Conservation (phyloP, 140 eudicot species). For the Bidens hawaiensis region DNA sequence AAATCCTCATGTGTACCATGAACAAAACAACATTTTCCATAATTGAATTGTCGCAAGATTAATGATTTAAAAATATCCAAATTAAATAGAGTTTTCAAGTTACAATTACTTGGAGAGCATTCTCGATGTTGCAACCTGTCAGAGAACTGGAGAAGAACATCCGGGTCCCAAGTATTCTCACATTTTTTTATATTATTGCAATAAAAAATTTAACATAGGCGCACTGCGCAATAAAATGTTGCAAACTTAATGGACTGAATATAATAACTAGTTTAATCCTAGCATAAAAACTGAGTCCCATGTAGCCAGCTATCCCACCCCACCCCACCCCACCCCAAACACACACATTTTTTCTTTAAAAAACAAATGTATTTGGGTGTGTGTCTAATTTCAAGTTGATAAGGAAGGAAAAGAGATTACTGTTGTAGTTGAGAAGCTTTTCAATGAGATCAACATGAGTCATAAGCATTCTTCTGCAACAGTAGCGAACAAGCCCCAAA, state of each 20-base stretch:
- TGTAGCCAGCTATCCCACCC: too few relatives aligned
- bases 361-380: background rate
- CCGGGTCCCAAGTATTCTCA: background rate
- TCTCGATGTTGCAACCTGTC: background rate
- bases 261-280: background rate
- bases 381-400: background rate
- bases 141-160: background rate
- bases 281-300: too few relatives aligned
- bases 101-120: background rate
- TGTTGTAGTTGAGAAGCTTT: conserved; percentile 98
- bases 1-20: background rate
- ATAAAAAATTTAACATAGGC: background rate
- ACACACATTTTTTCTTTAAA: background rate
- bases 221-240: background rate
- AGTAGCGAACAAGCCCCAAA: conserved; percentile 81
- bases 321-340: background rate
- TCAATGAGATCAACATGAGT: conserved; percentile 99
- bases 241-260: background rate
- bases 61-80: background rate
- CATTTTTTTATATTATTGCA: background rate
- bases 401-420: conserved; percentile 44
- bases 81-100: background rate
- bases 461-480: conserved; percentile 99
- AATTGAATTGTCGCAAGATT: background rate
- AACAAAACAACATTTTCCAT: background rate